A percentile compares a stretch with the other conserved stretches of the same genome.
phyloP scores from a whole-genome alignment of 2,329 filamentous ascomycete species.

The Camptophora hylomeconis region DNA sequence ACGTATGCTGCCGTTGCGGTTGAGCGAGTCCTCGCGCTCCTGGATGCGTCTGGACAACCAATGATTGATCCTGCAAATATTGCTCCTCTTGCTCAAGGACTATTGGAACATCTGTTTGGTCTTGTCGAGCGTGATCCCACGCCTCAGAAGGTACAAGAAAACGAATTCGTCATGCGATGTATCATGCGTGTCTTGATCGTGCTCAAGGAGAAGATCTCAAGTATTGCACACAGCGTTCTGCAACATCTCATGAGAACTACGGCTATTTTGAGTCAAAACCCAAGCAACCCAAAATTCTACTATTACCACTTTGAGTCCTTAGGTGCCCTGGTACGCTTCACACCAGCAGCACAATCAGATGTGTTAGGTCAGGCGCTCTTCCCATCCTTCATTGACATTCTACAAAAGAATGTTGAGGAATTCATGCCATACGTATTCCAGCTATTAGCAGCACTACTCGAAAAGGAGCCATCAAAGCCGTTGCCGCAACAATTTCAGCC shows the following conservation, averaged over 20 bases:
- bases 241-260: slow-evolving; percentile 80
- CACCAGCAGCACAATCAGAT: slow-evolving; percentile 54
- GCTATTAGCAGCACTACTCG: slow-evolving; percentile 78
- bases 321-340: slow-evolving; percentile 66
- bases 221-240: slow-evolving; percentile 65
- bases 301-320: slow-evolving; percentile 97
- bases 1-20: slow-evolving; percentile 94
- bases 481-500: slow-evolving; percentile 70
- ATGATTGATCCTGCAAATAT: slow-evolving; percentile 73
- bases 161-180: slow-evolving; percentile 97
- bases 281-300: slow-evolving; percentile 94
- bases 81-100: slow-evolving; percentile 67
- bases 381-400: slow-evolving; percentile 65
- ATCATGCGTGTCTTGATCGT: slow-evolving; percentile 96
- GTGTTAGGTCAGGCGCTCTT: slow-evolving; percentile 67
- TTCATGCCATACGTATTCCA: slow-evolving; percentile 97
- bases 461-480: slow-evolving; percentile 66
- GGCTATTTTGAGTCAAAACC: slow-evolving; percentile 82
- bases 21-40: slow-evolving; percentile 80
- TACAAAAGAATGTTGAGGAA: slow-evolving; percentile 76
- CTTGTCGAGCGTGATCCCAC: slow-evolving; percentile 75
- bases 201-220: slow-evolving; percentile 66
- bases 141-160: slow-evolving; percentile 91
- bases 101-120: slow-evolving; percentile 80
- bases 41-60: slow-evolving; percentile 59